Base-by-base conservation (phyloP, 805 yeast species). In the Grigorovia yakushimaensis region DNA sequence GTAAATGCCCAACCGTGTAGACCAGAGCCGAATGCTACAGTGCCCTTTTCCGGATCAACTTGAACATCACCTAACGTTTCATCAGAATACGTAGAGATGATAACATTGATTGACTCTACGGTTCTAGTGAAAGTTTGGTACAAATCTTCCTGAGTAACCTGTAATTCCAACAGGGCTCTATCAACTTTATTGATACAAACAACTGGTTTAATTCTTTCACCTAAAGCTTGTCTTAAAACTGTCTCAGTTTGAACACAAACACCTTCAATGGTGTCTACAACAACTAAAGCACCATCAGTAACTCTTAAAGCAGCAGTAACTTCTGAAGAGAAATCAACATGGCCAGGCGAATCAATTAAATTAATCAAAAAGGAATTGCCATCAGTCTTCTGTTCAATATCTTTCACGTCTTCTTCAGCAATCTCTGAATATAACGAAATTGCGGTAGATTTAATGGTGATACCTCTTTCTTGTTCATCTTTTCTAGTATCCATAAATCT, bases 1-100 rank as follows among this genome's bases (percentile, higher is more conserved):
- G 98, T 91, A 89, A 91, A 91, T 71, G 97, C 98, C 98, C 98
- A 91, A 76, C 98, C 98, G 82, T 91, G 98, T 71, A 91, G 81
- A 84, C 98, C 98, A 73, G 98, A 93, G 79, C 95, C 97, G 76
- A 91, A 91, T 62, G 98, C 98, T 69, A 91, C 96, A 73, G 97
- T 91, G 78, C 98, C 98, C 71, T 76, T 74, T 73, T 89, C 94
- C 74, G 98, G 98, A 95, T 84, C 89, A 57, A 91, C 98, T 79
- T 91, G 97, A 66, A 78, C 83, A 69, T 91, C 98, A 78, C 98
- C 98, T 57, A 91, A 74, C 54, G 78, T 73, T 73, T 79, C 77
- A 73, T 91, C 98, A 66, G 81, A 76, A 78, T 91, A 91, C 64
- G 98, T 91, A 59, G 98, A 79, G 72, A 91, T 88, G 72, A 93